Evolutionary conservation across 148 eudicot genomes (phyloP), one percentile per base, ranked within the genome.

Genomic region (Rhododendron ovatum): DNA sequence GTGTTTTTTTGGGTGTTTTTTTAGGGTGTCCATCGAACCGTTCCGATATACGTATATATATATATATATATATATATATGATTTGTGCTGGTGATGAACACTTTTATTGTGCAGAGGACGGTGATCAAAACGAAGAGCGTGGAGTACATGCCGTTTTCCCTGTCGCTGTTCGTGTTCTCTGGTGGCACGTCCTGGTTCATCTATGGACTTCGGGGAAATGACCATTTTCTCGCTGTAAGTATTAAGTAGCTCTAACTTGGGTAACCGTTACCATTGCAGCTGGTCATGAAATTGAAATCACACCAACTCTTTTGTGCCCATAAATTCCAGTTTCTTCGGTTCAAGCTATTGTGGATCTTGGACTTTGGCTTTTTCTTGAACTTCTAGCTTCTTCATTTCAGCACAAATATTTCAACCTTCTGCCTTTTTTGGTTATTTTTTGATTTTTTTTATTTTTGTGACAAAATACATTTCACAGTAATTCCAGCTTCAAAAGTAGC

Each of bases 141-240:
- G 39, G 98, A 96, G 86, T 94, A 86, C 91, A 96, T 95, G 98
- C 98, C 98, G 13, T 96, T 95, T 89, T 90, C 95, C 85, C 88
- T 96, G 57, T 95, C 99, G 0, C 50, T 96, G 82, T 95, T 89
- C 86, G 91, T 92, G 13, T 96, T 96, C 96, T 88, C 95, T 75
- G 92, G 99, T 65, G 94, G 98, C 47, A 90, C 94, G 20, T 96
- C 94, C 47, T 96, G 98, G 98, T 93, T 95, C 87, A 79, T 95
- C 88, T 96, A 63, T 79, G 98, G 97, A 30, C 92, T 96, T 53
- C 89, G 94, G 13, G 99, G 96, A 39, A 93, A 82, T 28, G 98
- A 96, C 86, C 93, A 90, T 80, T 95, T 92, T 75, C 51, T 96
- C 26, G 87, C 89, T 67, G 98, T 96, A 91, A 94, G 96, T 90